Conservation (phyloP, 257 asterid genomes). For the Salvia splendens region DNA sequence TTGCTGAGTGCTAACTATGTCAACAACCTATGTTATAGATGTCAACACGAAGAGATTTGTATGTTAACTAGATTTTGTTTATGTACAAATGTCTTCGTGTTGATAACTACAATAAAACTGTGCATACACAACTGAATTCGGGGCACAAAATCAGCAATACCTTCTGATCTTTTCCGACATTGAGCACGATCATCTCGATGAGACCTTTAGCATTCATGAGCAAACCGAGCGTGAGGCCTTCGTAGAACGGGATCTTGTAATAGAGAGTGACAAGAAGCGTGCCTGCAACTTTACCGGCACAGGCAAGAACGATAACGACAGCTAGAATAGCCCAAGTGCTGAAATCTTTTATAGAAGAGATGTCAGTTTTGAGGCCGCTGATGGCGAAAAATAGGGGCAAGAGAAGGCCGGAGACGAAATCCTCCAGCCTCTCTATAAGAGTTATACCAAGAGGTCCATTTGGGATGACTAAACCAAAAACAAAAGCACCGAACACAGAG, state of each 20-base stretch:
- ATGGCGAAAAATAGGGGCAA: conserved; percentile 87
- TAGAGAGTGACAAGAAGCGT: conserved; percentile 69
- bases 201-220: conserved; percentile 97
- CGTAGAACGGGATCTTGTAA: conserved; percentile 73
- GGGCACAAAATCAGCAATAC: conserved; percentile 22
- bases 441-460: conserved; percentile 85
- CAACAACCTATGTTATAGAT: too few species aligned
- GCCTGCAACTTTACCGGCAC: conserved; percentile 82
- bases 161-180: conserved; percentile 92
- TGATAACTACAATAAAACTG: too few species aligned
- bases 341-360: conserved; percentile 48
- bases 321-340: conserved; percentile 63
- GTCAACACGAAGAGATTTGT: too few species aligned
- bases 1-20: too few species aligned
- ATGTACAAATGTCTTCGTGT: too few species aligned
- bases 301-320: conserved; percentile 64
- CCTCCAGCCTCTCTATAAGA: conserved; percentile 80
- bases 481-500: conserved; percentile 94
- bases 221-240: conserved; percentile 87
- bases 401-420: conserved; percentile 82
- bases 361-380: conserved; percentile 80
- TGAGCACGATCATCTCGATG: conserved; percentile 90
- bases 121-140: too few species aligned
- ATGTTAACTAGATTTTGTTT: too few species aligned
- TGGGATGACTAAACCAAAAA: conserved; percentile 79